Evolutionary conservation across 1,139 yeast genomes (phyloP).

Genomic region (Blastobotrys raffinosifermentans): DNA sequence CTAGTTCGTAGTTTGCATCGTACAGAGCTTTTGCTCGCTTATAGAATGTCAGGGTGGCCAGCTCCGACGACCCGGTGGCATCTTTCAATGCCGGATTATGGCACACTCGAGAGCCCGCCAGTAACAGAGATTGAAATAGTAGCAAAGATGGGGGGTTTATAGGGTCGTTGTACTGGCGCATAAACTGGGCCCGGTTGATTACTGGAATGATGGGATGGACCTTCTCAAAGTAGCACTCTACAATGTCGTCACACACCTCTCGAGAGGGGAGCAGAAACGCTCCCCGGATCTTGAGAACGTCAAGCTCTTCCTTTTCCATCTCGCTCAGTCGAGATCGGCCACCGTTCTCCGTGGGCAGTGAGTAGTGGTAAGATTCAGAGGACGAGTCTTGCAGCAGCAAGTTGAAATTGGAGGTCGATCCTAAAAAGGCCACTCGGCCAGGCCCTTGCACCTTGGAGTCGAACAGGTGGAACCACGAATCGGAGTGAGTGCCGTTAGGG

Average conservation of each 20-base stretch:
- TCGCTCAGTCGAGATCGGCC: slow-evolving; percentile 28
- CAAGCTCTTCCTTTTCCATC: slow-evolving; percentile 62
- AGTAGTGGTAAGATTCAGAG: slow-evolving; percentile 31
- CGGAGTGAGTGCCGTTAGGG: slow-evolving; percentile 7
- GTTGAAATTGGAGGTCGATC: slow-evolving; percentile 32
- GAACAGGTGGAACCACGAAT: slow-evolving; percentile 14
- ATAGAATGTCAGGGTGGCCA: slow-evolving; percentile 62
- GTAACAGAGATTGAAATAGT: slow-evolving; percentile 60
- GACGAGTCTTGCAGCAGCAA: slow-evolving; percentile 29
- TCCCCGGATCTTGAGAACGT: slow-evolving; percentile 61
- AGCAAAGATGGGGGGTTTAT: slow-evolving; percentile 62
- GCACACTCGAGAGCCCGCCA: slow-evolving; percentile 64
- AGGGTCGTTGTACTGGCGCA: slow-evolving; percentile 53
- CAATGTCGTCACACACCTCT: slow-evolving; percentile 55
- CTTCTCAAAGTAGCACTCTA: slow-evolving; percentile 57
- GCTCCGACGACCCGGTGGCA: slow-evolving; percentile 48
- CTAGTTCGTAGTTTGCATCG: slow-evolving; percentile 68
- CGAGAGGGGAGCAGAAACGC: slow-evolving; percentile 65
- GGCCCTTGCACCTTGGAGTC: slow-evolving; percentile 20
- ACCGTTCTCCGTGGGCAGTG: slow-evolving; percentile 30
- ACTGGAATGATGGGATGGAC: slow-evolving; percentile 70
- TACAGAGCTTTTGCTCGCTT: slow-evolving; percentile 72
- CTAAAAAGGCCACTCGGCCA: slow-evolving; percentile 28
- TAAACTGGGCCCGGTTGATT: slow-evolving; percentile 58
- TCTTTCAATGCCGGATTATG: slow-evolving; percentile 53